Evolutionary conservation across 2,329 filamentous ascomycete species (phyloP), one percentile per base, ranked within the genome.

Genomic region (Plectosphaerella cucumerina): DNA sequence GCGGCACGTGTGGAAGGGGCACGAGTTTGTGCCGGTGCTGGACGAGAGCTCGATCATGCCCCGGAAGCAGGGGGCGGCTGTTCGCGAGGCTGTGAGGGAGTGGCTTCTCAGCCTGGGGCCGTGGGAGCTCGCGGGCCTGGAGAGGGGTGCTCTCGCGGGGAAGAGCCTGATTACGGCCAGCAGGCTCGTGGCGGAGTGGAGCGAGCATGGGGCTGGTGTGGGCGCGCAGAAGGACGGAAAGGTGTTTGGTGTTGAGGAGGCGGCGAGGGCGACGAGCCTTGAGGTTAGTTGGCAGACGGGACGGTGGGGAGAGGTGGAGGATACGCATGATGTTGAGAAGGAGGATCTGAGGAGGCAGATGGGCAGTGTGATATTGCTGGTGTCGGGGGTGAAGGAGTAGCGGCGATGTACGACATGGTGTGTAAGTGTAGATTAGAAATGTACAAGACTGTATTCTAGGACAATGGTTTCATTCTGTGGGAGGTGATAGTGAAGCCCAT

Each of bases 221-320:
- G 80, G 71, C 54, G 18, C 18, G 47, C 14, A 39, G 49, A 42
- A n/a, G 35, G 71, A 67, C 5, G 48, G 60, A 9, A 57, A 56
- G 23, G 53, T 26, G 33, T 97, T 95, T 64, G 88, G 89, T 0
- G 85, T 95, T 12, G 88, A 96, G 61, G 85, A 96, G 65, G 93
- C 92, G 1, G 85, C 89, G 0, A 76, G 80, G 61, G 86, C 87
- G 14, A 85, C 87, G 6, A 96, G 82, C 60, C 67, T 95, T 41
- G 94, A 99, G 74, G 90, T 96, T 15, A 78, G 83, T 56, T 97
- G 90, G 86, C 94, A 99, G 78, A 95, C 86, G 1, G 75, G 81
- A 23, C 85, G 88, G 70, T 97, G 94, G 93, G 94, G 94, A 9
- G 92, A 96, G 75, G 94, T 99, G 1, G 94, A 99, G 68, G 92